Base-by-base conservation (phyloP, 1,284 basidiomycete species). In the Cryptococcus sp. region DNA sequence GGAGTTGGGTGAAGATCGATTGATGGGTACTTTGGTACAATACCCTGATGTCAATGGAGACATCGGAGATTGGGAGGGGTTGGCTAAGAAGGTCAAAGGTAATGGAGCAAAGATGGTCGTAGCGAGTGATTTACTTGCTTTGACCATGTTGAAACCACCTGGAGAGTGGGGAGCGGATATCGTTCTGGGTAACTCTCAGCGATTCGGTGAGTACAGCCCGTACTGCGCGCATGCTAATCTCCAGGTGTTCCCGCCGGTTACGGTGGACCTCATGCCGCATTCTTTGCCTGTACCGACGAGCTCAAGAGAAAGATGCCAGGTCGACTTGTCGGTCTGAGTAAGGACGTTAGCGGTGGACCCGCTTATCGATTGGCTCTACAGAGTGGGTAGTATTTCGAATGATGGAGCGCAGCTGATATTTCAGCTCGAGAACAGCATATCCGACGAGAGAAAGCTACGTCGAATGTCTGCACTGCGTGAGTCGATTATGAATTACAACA, bases 101-200 rank as follows among this genome's bases (percentile, higher is more conserved):
- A 70, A 81, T 15, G 88, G 88, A 41, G 92, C 83, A 45, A 82
- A 97, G 59, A 83, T 95, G 51, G 83, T 89, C 30, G 90, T 87
- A 62, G 92, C 92, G 10, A 91, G 91, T 11, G 95, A 98, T 77
- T 83, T 98, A 50, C 81, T 98, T 34, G 91, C 95, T 2, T 80
- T 98, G 69, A 93, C 94, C 6, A 84, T 93, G 83, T 82, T 98
- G 66, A 92, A 90, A 71, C 91, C 95, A 31, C 95, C 95, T 10
- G 95, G 95, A 56, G 95, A 98, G 80, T 98, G 95, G 91, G 95
- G 95, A 49, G 94, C 93, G 37, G 95, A 98, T 76, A 87, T 98
- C 62, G 94, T 93, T 3, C 81, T 95, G 52, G 95, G 95, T 44
- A 98, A 95, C 75, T 90, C 92, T 38, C 94, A 89, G 46, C 86